Base-by-base conservation (phyloP, 768 basidiomycete species). In the Boletus subcaerulescens region DNA sequence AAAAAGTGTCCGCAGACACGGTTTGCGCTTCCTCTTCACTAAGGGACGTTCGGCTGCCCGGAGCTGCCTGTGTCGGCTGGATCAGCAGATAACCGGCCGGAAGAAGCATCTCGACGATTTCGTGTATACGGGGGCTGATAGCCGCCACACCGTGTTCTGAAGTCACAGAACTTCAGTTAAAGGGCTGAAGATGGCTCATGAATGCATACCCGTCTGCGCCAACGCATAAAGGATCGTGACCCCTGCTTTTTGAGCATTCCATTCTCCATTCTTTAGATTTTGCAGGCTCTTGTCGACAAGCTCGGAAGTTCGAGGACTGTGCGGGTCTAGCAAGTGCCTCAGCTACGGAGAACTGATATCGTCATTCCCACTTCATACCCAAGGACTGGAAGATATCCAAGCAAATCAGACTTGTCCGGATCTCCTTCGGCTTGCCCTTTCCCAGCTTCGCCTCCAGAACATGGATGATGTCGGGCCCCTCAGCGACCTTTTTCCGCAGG, bases 171-270 rank as follows among this genome's bases (percentile, higher is more conserved):
- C 4, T 4, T 39, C 38, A 20, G 44, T 31, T 5, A 20, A 22
- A 20, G 11, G 9, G 1, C 31, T 2, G 11, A 41, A 5, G 13
- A 18, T 20, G 7, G 8, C 12, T 14, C 18, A 10, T 13, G n/a
- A 32, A 17, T 10, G 1, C 52, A 17, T 57, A 65, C 65, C 40
- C 0, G 65, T 66, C 41, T 50, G 60, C 33, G 60, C 58, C 49
- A 66, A 41, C 5, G 65, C 60, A 12, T 55, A 65, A 11, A 66
- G 63, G 12, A 67, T 62, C 9, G 44, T 57, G 39, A 65, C 60
- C 2, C 63, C 65, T 17, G 63, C 63, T 24, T 66, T 66, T 52
- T 65, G 65, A 7, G 5, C 18, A 31, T 56, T 57, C 65, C 65
- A 66, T 11, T 7, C 26, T 10, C 18, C 11, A 0, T 40, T 39